phyloP scores from a whole-genome alignment of 1,284 basidiomycete species.

The Leccinum ponderosum region DNA sequence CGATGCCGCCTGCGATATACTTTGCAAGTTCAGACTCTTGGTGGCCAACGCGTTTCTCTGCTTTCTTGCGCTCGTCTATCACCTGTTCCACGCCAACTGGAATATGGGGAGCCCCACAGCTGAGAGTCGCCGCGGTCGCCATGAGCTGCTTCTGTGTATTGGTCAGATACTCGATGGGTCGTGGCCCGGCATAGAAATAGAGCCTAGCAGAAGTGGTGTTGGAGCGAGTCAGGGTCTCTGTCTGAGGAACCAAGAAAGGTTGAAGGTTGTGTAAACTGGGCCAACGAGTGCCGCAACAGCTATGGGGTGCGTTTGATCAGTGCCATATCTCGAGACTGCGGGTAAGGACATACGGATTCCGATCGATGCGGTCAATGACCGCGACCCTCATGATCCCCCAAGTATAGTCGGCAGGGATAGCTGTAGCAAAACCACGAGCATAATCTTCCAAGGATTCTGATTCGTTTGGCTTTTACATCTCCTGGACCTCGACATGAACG shows the following conservation, averaged over 20 bases:
- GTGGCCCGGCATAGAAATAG: conserved; percentile 80
- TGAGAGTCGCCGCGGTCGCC: conserved; percentile 58
- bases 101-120: conserved; percentile 63
- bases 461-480: conserved; percentile 49
- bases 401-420: conserved; percentile 69
- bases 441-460: conserved; percentile 41
- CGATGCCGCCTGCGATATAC: conserved; percentile 51
- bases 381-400: conserved; percentile 81
- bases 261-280: conserved; percentile 61
- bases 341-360: conserved; percentile 60
- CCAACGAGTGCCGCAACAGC: conserved; percentile 84
- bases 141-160: conserved; percentile 57
- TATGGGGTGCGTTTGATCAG: conserved; percentile 27
- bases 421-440: conserved; percentile 52
- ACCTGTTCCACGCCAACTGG: conserved; percentile 68
- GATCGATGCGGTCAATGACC: conserved; percentile 78
- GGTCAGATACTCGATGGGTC: conserved; percentile 63
- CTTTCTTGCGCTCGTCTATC: conserved; percentile 62
- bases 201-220: conserved; percentile 67
- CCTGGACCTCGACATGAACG: conserved; percentile 68
- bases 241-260: conserved; percentile 64
- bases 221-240: conserved; percentile 58
- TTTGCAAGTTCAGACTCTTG: conserved; percentile 68
- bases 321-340: conserved; percentile 3
- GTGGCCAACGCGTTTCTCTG: conserved; percentile 62